Conservation (phyloP, 768 basidiomycete species). For the Kwoniella heveanensis region DNA sequence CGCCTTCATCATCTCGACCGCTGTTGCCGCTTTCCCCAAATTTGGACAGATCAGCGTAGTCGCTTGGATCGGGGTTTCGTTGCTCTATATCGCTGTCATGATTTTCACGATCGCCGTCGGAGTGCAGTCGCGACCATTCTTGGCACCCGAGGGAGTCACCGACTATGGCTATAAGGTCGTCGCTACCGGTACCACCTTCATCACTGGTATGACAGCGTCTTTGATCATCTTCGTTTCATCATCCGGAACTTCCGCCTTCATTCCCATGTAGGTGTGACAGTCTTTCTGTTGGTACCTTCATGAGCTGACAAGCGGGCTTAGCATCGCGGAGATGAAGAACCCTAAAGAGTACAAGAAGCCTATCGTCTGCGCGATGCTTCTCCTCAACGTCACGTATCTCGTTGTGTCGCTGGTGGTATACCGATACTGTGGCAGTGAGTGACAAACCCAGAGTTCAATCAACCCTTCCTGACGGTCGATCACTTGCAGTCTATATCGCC, state of each 20-base stretch:
- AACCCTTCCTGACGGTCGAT: conserved; percentile 9
- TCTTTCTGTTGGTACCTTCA: not conserved
- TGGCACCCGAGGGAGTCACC: conserved; percentile 21
- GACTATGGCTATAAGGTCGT: conserved; percentile 28
- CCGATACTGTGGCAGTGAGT: conserved; percentile 18
- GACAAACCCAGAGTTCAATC: no score
- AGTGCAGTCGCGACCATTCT: conserved; percentile 27
- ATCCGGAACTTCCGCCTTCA: conserved; percentile 29
- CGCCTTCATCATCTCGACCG: conserved; percentile 28
- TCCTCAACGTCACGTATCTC: conserved; percentile 30
- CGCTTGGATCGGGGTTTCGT: conserved; percentile 19
- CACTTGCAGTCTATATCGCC: conserved; percentile 28
- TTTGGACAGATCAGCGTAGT: conserved; percentile 19
- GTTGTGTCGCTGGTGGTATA: conserved; percentile 15
- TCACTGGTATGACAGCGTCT: conserved; percentile 35
- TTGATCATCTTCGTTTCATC: conserved; percentile 37
- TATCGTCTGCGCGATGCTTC: conserved; percentile 20
- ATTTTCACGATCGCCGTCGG: conserved; percentile 26
- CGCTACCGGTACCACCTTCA: conserved; percentile 32
- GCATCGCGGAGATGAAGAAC: conserved; percentile 42
- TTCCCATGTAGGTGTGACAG: conserved; percentile 19
- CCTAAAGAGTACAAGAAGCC: conserved; percentile 28
- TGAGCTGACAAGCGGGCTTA: conserved; percentile 21
- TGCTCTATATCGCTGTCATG: conserved; percentile 14
- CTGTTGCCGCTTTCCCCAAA: conserved; percentile 17